Evolutionary conservation across 116 monocot genomes (phyloP).

Genomic region (Dioscorea cayenensis): DNA sequence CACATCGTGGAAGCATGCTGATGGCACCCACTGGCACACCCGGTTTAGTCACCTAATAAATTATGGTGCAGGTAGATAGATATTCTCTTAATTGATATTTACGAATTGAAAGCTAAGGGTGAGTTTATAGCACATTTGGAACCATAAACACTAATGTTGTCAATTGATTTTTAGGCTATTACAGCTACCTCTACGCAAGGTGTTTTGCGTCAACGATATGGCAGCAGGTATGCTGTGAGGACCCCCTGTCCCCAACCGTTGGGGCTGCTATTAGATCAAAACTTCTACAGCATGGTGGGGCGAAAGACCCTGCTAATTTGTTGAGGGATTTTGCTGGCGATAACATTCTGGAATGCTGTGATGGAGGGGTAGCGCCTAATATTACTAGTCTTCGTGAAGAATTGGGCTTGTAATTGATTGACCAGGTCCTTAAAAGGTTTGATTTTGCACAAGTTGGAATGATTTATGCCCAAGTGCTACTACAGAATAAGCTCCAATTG

Average conservation of each 20-base stretch:
- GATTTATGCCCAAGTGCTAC: too few species aligned
- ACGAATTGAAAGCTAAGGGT: not conserved
- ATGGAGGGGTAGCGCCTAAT: slow-evolving; percentile 71
- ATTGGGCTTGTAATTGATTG: slow-evolving; percentile 31
- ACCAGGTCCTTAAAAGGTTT: too few species aligned
- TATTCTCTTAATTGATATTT: not conserved
- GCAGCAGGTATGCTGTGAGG: slow-evolving; percentile 64
- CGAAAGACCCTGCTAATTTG: slow-evolving; percentile 57
- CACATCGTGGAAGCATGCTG: slow-evolving; percentile 72
- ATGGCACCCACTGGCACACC: slow-evolving; percentile 89
- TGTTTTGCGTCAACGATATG: slow-evolving; percentile 91
- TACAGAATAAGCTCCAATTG: too few species aligned
- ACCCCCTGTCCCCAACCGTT: slow-evolving; percentile 58
- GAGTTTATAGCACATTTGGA: not conserved
- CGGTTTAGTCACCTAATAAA: slow-evolving; percentile 86
- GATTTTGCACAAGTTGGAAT: too few species aligned
- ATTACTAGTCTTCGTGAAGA: slow-evolving; percentile 56
- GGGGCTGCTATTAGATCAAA: slow-evolving; percentile 60
- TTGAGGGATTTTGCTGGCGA: slow-evolving; percentile 57
- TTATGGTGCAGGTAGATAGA: slow-evolving; percentile 76
- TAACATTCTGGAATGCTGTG: slow-evolving; percentile 31
- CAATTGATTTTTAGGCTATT: slow-evolving; percentile 52
- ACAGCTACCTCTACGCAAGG: slow-evolving; percentile 90
- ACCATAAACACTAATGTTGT: not conserved
- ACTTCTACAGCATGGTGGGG: slow-evolving; percentile 68